Evolutionary conservation across 129 eudicot species (phyloP).

Genomic region (Artemisia argyi): DNA sequence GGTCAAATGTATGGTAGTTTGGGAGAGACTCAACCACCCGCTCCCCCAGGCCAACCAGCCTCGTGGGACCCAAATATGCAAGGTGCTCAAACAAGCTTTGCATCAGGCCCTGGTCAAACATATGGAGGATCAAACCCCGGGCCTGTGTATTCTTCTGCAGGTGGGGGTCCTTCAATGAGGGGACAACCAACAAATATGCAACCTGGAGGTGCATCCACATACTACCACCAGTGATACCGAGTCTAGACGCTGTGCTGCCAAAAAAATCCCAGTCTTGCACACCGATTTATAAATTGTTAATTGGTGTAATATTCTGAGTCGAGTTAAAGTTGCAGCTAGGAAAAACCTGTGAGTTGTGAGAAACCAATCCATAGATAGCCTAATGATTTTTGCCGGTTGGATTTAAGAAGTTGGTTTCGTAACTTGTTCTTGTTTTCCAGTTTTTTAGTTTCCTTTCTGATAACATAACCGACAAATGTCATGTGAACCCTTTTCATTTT

Average conservation of each 20-base stretch:
- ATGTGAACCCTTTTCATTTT: background rate
- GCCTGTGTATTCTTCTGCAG: constrained; percentile 23
- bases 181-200: too few species aligned
- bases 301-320: too few species aligned
- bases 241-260: too few species aligned
- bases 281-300: too few species aligned
- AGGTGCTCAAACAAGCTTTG: constrained; percentile 23
- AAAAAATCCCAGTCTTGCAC: too few species aligned
- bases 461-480: constrained; percentile 16
- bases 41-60: constrained; percentile 15
- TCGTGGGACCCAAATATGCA: constrained; percentile 45
- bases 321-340: too few species aligned
- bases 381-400: too few species aligned
- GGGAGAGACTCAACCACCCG: constrained; percentile 31
- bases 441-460: background rate
- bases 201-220: too few species aligned
- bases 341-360: background rate
- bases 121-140: constrained; percentile 36
- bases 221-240: too few species aligned
- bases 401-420: background rate
- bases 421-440: background rate
- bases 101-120: background rate
- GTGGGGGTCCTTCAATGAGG: background rate
- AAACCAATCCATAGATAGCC: too few species aligned
- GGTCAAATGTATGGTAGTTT: constrained; percentile 25